Evolutionary conservation across 305 asterid genomes (phyloP).

Genomic region (Andrographis paniculata): DNA sequence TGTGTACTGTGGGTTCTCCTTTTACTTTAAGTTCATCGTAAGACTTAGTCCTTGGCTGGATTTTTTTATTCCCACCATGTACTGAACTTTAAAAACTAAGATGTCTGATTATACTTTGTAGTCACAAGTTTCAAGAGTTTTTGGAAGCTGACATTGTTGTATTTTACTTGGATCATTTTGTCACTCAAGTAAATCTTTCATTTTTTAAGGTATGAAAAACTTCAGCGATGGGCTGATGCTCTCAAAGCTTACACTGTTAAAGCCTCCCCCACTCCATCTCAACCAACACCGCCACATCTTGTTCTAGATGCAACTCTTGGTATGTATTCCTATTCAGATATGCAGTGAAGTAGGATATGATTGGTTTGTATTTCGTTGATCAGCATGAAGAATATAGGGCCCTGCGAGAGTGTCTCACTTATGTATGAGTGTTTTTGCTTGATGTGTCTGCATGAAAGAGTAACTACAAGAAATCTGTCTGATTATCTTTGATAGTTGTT

Average conservation of each 20-base stretch:
- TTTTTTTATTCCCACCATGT: conserved; percentile 1
- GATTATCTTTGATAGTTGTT: no score
- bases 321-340: conserved; percentile 27
- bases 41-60: not conserved
- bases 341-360: conserved; percentile 8
- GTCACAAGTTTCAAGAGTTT: conserved; percentile 9
- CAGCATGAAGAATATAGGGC: no score
- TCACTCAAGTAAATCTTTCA: conserved; percentile 20
- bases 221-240: conserved; percentile 99
- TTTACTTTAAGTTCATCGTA: no score
- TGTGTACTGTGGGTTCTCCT: not conserved
- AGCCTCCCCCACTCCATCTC: no score
- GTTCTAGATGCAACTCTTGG: conserved; percentile 97
- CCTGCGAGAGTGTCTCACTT: no score
- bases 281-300: conserved; percentile 66
- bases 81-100: conserved; percentile 8
- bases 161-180: conserved; percentile 12
- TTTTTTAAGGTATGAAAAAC: conserved; percentile 80
- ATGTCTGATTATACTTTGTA: conserved; percentile 9
- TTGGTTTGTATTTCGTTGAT: conserved; percentile 9
- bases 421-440: no score
- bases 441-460: no score
- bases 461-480: no score
- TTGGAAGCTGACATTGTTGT: conserved; percentile 1
- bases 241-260: conserved; percentile 93